Evolutionary conservation across 108 stramenopile species (phyloP).

Genomic region (Skeletonema potamos): DNA sequence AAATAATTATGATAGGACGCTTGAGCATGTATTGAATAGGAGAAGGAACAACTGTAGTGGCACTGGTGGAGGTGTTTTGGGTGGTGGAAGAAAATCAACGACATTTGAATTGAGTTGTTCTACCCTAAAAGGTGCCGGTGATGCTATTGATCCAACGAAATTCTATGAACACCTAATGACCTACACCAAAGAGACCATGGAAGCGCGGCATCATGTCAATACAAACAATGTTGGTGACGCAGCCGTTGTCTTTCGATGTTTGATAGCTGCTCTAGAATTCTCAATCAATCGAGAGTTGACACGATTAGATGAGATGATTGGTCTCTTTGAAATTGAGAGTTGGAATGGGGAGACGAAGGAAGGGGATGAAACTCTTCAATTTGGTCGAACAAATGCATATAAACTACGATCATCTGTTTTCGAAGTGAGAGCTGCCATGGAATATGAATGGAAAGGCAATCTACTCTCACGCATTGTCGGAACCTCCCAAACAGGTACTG

Average conservation of each 20-base stretch:
- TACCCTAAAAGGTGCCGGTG: not conserved
- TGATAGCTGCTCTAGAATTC: constrained; percentile 19
- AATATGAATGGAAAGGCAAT: constrained; percentile 24
- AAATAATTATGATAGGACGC: not conserved
- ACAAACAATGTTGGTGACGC: constrained; percentile 32
- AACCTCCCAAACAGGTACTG: not conserved
- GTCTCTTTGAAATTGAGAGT: constrained; percentile 6
- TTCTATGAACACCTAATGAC: constrained; percentile 24
- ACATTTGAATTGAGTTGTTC: not conserved
- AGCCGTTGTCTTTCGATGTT: constrained; percentile 35
- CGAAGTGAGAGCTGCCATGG: constrained; percentile 14
- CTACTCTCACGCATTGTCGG: constrained; percentile 35
- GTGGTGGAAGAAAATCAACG: not conserved
- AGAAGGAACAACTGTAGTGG: not conserved
- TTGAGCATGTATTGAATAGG: not conserved
- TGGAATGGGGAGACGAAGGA: constrained; percentile 5
- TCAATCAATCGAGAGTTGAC: constrained; percentile 16
- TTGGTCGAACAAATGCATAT: not conserved
- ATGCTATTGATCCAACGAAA: constrained; percentile 30
- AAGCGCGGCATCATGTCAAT: constrained; percentile 13
- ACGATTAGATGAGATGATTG: constrained; percentile 6
- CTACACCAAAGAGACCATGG: constrained; percentile 5
- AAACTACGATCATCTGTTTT: not conserved
- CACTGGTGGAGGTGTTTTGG: not conserved
- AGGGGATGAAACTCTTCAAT: not conserved